Evolutionary conservation across 805 yeast genomes (phyloP).

Genomic region (Tetrapisispora arboricola): DNA sequence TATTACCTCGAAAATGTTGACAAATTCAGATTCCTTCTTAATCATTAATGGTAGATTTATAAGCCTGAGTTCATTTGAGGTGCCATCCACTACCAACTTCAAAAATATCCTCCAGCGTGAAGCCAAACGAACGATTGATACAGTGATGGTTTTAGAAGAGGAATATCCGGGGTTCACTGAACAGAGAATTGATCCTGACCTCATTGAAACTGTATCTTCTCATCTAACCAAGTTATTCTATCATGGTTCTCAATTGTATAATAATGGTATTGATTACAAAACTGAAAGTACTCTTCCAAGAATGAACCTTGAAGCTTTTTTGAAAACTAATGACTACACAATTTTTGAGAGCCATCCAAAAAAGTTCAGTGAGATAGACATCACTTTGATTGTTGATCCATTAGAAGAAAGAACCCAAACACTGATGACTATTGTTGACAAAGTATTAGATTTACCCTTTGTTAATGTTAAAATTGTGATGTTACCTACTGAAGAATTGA

Average conservation of each 20-base stretch:
- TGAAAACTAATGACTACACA: slow-evolving; percentile 11
- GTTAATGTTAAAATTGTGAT: slow-evolving; percentile 45
- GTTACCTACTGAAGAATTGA: slow-evolving; percentile 42
- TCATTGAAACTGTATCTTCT: slow-evolving; percentile 40
- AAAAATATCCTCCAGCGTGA: slow-evolving; percentile 39
- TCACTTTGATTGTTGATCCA: slow-evolving; percentile 63
- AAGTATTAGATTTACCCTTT: slow-evolving; percentile 37
- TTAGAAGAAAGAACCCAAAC: slow-evolving; percentile 58
- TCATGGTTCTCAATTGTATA: slow-evolving; percentile 15
- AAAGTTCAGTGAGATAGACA: slow-evolving; percentile 36
- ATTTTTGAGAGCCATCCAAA: slow-evolving; percentile 14
- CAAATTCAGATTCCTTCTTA: slow-evolving; percentile 29
- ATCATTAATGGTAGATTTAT: slow-evolving; percentile 47
- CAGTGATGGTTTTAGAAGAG: slow-evolving; percentile 20
- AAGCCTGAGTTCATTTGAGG: slow-evolving; percentile 25
- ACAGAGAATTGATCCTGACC: slow-evolving; percentile 27
- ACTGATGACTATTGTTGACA: slow-evolving; percentile 37
- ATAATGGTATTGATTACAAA: slow-evolving; percentile 32
- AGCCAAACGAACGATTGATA: slow-evolving; percentile 34
- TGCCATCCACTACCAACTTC: slow-evolving; percentile 23
- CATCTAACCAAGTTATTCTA: slow-evolving; percentile 36
- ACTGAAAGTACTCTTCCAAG: slow-evolving; percentile 37
- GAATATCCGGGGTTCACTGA: slow-evolving; percentile 12
- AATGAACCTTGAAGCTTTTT: slow-evolving; percentile 32
- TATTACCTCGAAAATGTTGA: slow-evolving; percentile 6